Conservation (phyloP, 306 rosid species). For the Inga leiocalycina region DNA sequence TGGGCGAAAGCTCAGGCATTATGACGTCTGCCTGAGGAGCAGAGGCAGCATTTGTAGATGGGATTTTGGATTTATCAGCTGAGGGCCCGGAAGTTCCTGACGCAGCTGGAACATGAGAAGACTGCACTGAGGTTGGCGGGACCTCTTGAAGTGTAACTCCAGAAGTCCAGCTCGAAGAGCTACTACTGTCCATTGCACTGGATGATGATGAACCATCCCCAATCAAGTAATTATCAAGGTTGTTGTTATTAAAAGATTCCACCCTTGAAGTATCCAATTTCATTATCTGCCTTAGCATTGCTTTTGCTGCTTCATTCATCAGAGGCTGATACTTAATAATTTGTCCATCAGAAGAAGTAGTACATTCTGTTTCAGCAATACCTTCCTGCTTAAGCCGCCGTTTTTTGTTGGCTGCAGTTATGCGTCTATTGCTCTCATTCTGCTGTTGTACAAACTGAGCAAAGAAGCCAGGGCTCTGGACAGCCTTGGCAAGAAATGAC, state of each 20-base stretch:
- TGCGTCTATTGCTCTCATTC: slow-evolving; percentile 81
- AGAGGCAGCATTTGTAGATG: slow-evolving; percentile 49
- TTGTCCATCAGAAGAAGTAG: slow-evolving; percentile 77
- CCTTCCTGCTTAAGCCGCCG: slow-evolving; percentile 87
- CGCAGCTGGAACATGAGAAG: slow-evolving; percentile 45
- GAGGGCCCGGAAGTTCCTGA: slow-evolving; percentile 45
- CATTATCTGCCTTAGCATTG: slow-evolving; percentile 85
- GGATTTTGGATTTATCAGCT: slow-evolving; percentile 50
- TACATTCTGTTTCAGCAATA: slow-evolving; percentile 50
- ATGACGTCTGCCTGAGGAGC: slow-evolving; percentile 53
- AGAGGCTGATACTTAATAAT: slow-evolving; percentile 82
- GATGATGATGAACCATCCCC: slow-evolving; percentile 61
- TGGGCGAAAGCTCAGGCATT: slow-evolving; percentile 69
- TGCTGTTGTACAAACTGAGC: slow-evolving; percentile 95
- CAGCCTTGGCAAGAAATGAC: slow-evolving; percentile 97
- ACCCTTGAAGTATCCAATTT: slow-evolving; percentile 61
- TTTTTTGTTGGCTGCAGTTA: slow-evolving; percentile 79
- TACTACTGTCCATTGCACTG: slow-evolving; percentile 56
- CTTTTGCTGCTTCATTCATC: slow-evolving; percentile 72
- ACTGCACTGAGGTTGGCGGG: slow-evolving; percentile 56
- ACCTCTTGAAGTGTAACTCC: slow-evolving; percentile 90
- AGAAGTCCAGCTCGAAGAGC: slow-evolving; percentile 63
- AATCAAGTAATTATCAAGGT: slow-evolving; percentile 55
- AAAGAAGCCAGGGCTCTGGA: slow-evolving; percentile 94
- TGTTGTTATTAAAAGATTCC: slow-evolving; percentile 55